These are phyloP conservation scores for Lentinula boryana DNA, from an alignment of 768 basidiomycete genomes.

Conservation along the genomic window DNA sequence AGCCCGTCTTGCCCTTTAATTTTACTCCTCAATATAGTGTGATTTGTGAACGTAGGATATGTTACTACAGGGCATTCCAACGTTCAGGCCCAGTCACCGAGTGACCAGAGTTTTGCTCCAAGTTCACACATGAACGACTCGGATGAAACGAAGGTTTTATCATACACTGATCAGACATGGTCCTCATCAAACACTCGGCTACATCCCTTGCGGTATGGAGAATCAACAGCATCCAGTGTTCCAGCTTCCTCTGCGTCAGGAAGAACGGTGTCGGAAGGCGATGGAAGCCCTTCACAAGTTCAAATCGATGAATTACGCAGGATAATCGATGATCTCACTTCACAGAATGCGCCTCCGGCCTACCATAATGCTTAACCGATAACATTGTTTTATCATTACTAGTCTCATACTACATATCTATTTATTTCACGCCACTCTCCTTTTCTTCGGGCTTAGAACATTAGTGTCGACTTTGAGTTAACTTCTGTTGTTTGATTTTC, in stretches of 20 bases:
- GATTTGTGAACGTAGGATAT: neutral
- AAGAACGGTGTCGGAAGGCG: neutral
- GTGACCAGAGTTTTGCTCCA: neutral
- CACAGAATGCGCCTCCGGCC: neutral
- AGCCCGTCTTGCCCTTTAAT: neutral
- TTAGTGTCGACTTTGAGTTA: no score
- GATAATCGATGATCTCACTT: neutral
- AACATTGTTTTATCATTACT: no score
- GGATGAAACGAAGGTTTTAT: neutral
- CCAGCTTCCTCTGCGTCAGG: neutral
- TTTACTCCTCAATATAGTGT: neutral
- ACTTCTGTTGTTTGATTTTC: no score
- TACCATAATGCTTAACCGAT: neutral
- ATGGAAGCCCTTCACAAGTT: neutral
- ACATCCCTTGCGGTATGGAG: neutral
- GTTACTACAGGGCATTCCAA: neutral
- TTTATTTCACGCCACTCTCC: no score
- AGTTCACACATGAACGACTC: neutral
- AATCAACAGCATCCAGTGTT: neutral
- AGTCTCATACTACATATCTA: no score
- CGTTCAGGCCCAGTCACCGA: neutral
- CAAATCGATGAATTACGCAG: neutral
- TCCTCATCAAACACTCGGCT: neutral
- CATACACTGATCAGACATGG: neutral
- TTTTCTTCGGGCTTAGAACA: neutral